Evolutionary conservation across 164 flowering plant genomes (phyloP), one percentile per base, ranked within the genome.

Genomic region (grape (Vitis vinifera)): DNA sequence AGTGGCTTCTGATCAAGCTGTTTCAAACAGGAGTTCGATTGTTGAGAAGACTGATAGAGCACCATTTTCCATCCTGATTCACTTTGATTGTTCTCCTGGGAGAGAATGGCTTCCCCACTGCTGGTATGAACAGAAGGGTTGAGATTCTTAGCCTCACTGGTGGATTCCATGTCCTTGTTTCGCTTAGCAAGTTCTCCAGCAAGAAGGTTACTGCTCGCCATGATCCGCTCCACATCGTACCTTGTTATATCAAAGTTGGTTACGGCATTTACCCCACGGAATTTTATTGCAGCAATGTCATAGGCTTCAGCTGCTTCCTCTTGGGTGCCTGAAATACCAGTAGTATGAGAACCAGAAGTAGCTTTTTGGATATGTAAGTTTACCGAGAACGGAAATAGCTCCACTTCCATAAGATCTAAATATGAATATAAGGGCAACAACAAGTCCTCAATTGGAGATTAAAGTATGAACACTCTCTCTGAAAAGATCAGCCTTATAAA

Each of bases 241-340:
- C 83, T 76, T 29, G 87, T 71, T 51, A 86, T 82, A 72, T 88
- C 91, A 52, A 86, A 88, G 71, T 88, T 88, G 0, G 91, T 88
- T 6, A 88, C 91, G 7, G 91, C 91, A 75, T 77, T 88, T 12
- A 69, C 76, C 4, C 91, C 91, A 0, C 91, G 78, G 23, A 88
- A 88, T 52, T 88, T 88, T 17, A 88, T 86, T 5, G 91, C 91
- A 0, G 91, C 91, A 2, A 86, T 75, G 72, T 88, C 91, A 68
- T 88, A 88, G 23, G 91, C 89, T 70, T 88, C 91, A 5, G 91
- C 91, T 17, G 91, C 91, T 77, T 86, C 91, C 73, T 88, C 91
- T 68, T 88, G 88, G 2, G 91, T 88, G 67, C 88, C 91, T 87
- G 71, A 19, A 67, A 64, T 53, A 30, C 17, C 8, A 67, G 2